These are phyloP conservation scores for Boletus sp. DNA, from an alignment of 1,284 basidiomycete species.

Conservation along the genomic window DNA sequence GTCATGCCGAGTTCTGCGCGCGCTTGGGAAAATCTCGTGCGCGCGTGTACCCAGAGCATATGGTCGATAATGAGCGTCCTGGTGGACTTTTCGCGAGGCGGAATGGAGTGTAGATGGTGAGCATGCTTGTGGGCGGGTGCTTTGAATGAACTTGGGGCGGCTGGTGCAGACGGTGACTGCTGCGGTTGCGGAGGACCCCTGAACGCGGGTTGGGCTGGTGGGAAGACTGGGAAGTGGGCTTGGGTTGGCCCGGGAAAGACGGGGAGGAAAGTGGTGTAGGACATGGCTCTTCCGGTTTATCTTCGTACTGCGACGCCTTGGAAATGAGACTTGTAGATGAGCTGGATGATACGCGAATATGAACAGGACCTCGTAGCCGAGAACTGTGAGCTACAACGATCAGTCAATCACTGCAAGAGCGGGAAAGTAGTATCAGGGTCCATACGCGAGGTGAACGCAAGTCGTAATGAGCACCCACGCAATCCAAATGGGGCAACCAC, in stretches of 20 bases:
- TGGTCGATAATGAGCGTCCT: conserved; percentile 79
- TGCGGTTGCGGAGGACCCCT: conserved; percentile 11
- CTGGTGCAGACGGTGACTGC: conserved; percentile 12
- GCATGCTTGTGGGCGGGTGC: conserved; percentile 39
- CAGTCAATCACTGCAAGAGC: neutral
- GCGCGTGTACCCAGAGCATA: conserved; percentile 75
- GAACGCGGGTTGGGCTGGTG: conserved; percentile 9
- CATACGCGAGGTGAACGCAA: neutral
- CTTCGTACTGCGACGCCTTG: conserved; percentile 15
- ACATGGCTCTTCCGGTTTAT: conserved; percentile 31
- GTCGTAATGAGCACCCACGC: neutral
- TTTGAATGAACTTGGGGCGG: conserved; percentile 24
- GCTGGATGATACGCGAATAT: conserved; percentile 4
- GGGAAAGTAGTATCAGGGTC: neutral
- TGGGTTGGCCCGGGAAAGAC: conserved; percentile 20
- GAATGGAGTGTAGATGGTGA: conserved; percentile 58
- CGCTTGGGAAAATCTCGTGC: conserved; percentile 76
- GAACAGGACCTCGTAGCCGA: neutral
- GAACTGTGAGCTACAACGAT: neutral
- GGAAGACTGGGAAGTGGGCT: conserved; percentile 21
- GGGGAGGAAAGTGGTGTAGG: conserved; percentile 26
- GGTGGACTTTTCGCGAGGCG: conserved; percentile 74
- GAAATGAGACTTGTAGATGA: neutral
- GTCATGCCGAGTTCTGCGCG: conserved; percentile 78
- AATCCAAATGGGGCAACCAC: neutral